Base-by-base conservation (phyloP, 2,329 filamentous ascomycete species). In the Alternaria incomplexa region DNA sequence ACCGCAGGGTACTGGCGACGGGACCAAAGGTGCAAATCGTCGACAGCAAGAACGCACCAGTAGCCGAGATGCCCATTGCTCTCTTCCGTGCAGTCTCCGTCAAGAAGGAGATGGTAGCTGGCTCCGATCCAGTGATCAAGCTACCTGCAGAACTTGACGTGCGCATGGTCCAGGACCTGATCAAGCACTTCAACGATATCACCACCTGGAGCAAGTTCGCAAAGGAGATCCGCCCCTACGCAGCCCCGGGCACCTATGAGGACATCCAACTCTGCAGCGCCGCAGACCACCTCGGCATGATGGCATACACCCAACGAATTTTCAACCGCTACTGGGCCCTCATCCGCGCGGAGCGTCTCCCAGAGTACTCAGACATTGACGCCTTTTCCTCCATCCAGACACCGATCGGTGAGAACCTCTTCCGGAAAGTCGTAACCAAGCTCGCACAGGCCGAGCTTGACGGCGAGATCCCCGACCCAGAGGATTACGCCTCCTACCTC, bases 301-400 rank as follows among this genome's bases (percentile, higher is more conserved):
- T 15, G 8, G 10, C 36, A 11, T 54, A 59, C 22, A 59, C 56
- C 20, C 48, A 59, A 10, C 56, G 52, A 1, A 36, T 59, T 7
- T 59, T 59, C 40, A 59, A 59, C 40, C 53, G 56, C 3, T 59
- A 59, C 56, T 59, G 47, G 47, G 48, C 56, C 3, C 36, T 26
- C 22, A 15, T 59, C 25, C 23, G 40, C 20, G 45, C 56, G 11
- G 25, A 40, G 22, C 25, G 25, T 1, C 15, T 59, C 1, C 56
- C 56, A 1, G 26, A 28, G 1, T 59, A 59, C 15, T 5, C 13
- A 0, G 48, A 59, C n/a, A 53, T 59, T 5, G 56, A 59, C 4
- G 56, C 56, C 3, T 17, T 59, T 1, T 46, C 56, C 7, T 5
- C 25, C 1, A 8, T 54, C 13, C 23, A 25, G 6, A 59, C 48